Conservation (phyloP, 2,329 filamentous ascomycete genomes). For the Ceratocystis ficicola region DNA sequence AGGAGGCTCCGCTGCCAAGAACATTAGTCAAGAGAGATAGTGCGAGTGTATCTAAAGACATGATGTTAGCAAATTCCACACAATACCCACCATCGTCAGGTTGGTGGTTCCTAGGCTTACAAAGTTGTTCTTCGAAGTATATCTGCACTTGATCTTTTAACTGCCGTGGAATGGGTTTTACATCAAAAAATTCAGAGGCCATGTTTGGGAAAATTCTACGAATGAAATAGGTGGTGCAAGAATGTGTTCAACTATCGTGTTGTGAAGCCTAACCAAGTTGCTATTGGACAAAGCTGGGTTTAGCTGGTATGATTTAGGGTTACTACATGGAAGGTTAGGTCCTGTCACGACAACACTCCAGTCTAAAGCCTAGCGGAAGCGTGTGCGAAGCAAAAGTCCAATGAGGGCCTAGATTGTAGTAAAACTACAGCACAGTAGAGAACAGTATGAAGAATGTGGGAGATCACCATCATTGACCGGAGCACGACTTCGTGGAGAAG, state of each 20-base stretch:
- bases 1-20: conserved; percentile 41
- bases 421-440: background rate
- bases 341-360: too few species aligned
- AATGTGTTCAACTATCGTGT: too few species aligned
- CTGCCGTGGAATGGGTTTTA: conserved; percentile 13
- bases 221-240: background rate
- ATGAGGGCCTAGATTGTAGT: too few species aligned
- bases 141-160: conserved; percentile 21
- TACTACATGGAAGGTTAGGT: too few species aligned
- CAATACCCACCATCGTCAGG: background rate
- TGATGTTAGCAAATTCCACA: background rate
- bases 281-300: too few species aligned
- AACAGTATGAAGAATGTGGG: background rate
- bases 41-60: conserved; percentile 39
- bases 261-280: too few species aligned
- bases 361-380: too few species aligned
- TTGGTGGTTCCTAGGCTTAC: conserved; percentile 24
- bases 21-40: conserved; percentile 53
- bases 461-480: conserved; percentile 17
- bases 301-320: too few species aligned
- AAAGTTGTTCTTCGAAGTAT: conserved; percentile 24
- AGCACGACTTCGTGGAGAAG: background rate
- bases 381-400: too few species aligned
- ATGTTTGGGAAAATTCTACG: background rate
- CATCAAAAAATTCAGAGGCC: conserved; percentile 5